Evolutionary conservation across 371 early-diverging fungal genomes (phyloP), one percentile per base, ranked within the genome.

Genomic region (Zychaea mexicana): DNA sequence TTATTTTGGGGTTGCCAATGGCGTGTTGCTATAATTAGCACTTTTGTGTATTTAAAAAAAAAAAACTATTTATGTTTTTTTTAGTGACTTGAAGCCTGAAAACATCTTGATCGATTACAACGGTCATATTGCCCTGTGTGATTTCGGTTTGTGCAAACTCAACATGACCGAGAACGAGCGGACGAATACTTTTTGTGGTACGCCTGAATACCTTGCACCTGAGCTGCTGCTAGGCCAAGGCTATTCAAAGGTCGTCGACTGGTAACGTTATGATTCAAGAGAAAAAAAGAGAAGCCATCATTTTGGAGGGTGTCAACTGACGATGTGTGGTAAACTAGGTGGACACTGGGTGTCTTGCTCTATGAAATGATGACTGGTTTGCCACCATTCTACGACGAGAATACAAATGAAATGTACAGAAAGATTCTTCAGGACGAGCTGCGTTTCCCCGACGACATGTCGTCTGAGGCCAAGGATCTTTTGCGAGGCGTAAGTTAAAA

Each of bases 151-250:
- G 65, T 98, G 98, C 85, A 97, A 97, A 78, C 81, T 93, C 30
- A 92, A 94, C 76, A 92, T 99, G 87, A 96, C 93, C 19, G 96
- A 96, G 61, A 92, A 94, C 64, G 89, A 92, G 47, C 89, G 88
- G 10, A 98, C 99, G 45, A 92, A 89, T 72, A 98, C 99, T 0
- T 96, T 99, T 78, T 98, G 98, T 75, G 99, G 99, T 32, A 99
- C 99, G 24, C 99, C 99, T 12, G 99, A 99, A 76, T 99, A 96
- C 75, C 91, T 99, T 72, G 99, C 99, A 8, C 99, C 99, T 3
- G 99, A 99, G 72, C 71, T 98, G 31, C 77, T 99, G 24, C 67
- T 90, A 26, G 95, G 94, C 30, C 87, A 96, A 63, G 96, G 96
- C 53, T 98, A 99, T 82, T 96, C 96, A 19, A 95, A 93, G 72